Conservation (phyloP, 75 land plant genomes). For the Gnetum montanum region DNA sequence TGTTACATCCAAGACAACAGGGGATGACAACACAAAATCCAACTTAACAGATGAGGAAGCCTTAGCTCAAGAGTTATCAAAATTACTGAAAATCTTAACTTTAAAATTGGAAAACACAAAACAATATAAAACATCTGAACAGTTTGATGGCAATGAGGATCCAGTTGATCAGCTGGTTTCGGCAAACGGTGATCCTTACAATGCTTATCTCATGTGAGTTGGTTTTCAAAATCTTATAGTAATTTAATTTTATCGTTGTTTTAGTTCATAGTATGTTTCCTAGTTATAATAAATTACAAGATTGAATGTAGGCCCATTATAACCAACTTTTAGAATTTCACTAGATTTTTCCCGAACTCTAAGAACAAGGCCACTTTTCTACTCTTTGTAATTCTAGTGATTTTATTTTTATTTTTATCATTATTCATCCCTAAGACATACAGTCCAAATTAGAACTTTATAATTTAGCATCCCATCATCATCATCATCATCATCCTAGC, state of each 20-base stretch:
- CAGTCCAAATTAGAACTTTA: too few species aligned
- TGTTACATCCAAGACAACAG: background rate
- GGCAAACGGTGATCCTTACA: conserved; percentile 2
- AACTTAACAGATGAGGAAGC: background rate
- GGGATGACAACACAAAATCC: background rate
- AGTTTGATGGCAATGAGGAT: background rate
- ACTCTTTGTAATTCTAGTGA: too few species aligned
- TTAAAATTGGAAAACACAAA: background rate
- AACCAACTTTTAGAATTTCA: too few species aligned
- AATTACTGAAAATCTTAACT: background rate
- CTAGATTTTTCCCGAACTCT: too few species aligned
- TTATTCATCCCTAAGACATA: too few species aligned
- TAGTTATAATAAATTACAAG: too few species aligned
- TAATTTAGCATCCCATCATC: too few species aligned
- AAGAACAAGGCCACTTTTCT: too few species aligned
- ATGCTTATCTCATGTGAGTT: conserved; percentile 4
- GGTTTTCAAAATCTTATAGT: background rate
- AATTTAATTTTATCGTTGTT: background rate
- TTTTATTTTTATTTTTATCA: too few species aligned
- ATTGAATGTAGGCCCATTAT: too few species aligned
- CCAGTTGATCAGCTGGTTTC: background rate
- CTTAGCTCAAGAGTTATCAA: background rate
- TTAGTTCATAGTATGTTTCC: too few species aligned
- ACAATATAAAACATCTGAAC: background rate
- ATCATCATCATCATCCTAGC: too few species aligned